These are phyloP conservation scores for Trichopus zeylanicus DNA, from an alignment of 116 monocot species.

Conservation along the genomic window DNA sequence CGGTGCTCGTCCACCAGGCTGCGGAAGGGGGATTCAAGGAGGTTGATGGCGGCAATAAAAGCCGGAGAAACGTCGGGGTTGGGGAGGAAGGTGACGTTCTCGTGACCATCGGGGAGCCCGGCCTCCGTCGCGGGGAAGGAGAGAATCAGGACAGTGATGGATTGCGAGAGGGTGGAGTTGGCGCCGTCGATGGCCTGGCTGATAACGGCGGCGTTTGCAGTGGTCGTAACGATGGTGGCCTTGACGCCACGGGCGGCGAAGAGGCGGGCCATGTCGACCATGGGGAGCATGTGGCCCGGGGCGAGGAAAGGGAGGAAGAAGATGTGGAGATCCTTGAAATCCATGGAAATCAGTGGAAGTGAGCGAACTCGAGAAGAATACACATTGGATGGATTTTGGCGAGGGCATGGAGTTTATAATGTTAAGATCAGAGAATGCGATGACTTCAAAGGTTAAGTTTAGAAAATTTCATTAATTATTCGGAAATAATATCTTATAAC, in stretches of 20 bases:
- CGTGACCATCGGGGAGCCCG: neutral
- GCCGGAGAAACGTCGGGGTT: neutral
- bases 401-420: neutral
- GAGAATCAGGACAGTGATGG: neutral
- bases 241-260: neutral
- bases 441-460: too few species aligned
- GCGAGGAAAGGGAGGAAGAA: conserved; percentile 4
- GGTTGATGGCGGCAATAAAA: neutral
- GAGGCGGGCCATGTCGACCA: conserved; percentile 4
- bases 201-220: neutral
- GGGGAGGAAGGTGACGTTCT: neutral
- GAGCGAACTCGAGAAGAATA: too few species aligned
- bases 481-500: too few species aligned
- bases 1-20: neutral
- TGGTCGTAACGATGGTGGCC: conserved; percentile 3
- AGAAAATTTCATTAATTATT: too few species aligned
- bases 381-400: neutral
- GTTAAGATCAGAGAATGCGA: too few species aligned
- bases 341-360: neutral
- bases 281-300: conserved; percentile 10
- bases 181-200: neutral
- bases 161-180: neutral
- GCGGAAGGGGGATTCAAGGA: neutral
- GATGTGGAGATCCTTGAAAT: neutral
- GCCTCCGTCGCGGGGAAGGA: neutral